A percentile compares a stretch with the other conserved stretches of the same genome.
These are phyloP conservation scores for Barbarea vulgaris DNA, from an alignment of 345 rosid species.

Conservation along the genomic window DNA sequence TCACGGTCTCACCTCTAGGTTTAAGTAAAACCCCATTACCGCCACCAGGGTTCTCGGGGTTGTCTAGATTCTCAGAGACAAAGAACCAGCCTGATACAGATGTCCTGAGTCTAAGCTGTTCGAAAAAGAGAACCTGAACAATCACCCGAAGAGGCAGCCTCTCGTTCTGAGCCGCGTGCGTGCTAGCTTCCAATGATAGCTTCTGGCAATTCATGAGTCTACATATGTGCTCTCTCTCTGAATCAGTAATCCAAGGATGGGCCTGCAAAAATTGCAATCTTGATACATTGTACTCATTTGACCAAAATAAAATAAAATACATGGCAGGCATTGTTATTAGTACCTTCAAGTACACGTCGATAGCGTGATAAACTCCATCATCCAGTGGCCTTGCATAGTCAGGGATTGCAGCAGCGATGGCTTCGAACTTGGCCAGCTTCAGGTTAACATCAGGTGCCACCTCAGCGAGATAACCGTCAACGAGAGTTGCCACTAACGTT, in stretches of 20 bases:
- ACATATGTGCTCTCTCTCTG: slow-evolving; percentile 75
- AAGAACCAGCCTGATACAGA: slow-evolving; percentile 75
- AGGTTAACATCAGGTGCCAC: slow-evolving; percentile 74
- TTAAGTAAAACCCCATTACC: slow-evolving; percentile 34
- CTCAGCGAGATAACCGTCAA: slow-evolving; percentile 71
- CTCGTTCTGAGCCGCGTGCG: slow-evolving; percentile 87
- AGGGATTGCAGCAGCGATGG: slow-evolving; percentile 65
- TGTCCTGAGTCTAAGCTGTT: slow-evolving; percentile 72
- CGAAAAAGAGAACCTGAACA: slow-evolving; percentile 79
- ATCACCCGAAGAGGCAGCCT: slow-evolving; percentile 77
- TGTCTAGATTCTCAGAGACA: slow-evolving; percentile 64
- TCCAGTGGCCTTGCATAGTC: slow-evolving; percentile 69
- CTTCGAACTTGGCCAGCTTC: slow-evolving; percentile 60
- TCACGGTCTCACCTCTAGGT: slow-evolving; percentile 45
- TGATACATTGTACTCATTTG: neutral
- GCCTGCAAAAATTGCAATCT: slow-evolving; percentile 47
- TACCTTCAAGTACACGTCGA: slow-evolving; percentile 81
- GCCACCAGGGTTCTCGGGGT: slow-evolving; percentile 47
- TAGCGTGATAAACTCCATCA: slow-evolving; percentile 75
- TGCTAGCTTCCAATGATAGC: slow-evolving; percentile 81
- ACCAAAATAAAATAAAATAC: neutral
- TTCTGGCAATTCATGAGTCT: slow-evolving; percentile 84
- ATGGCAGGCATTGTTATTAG: neutral
- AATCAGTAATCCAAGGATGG: slow-evolving; percentile 78
- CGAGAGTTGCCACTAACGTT: slow-evolving; percentile 58